phyloP scores from a whole-genome alignment of 2,329 filamentous ascomycete genomes.

The Botryotinia narcissicola region DNA sequence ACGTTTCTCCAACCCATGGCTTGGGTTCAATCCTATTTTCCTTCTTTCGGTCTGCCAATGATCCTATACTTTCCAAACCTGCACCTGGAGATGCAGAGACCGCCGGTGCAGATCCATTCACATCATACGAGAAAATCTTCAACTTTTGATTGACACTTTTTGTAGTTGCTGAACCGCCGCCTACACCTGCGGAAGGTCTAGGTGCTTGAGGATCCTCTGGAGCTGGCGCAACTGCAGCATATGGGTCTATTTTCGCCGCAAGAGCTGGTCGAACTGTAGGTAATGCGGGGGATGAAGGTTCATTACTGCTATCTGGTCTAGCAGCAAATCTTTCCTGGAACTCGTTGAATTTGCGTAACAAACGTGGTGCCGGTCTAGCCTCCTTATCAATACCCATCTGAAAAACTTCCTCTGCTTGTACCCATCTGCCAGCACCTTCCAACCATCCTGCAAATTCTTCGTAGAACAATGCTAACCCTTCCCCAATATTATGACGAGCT shows the following conservation, averaged over 20 bases:
- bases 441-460: conserved; percentile 96
- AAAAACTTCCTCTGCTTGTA: conserved; percentile 92
- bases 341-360: conserved; percentile 87
- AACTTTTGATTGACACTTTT: conserved; percentile 52
- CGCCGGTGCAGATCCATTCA: neutral
- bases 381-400: conserved; percentile 84
- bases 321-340: conserved; percentile 79
- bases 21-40: conserved; percentile 85
- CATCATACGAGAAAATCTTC: conserved; percentile 12
- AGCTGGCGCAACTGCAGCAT: conserved; percentile 52
- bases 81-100: neutral
- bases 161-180: conserved; percentile 48
- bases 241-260: conserved; percentile 82
- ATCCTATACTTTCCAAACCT: conserved; percentile 37
- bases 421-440: conserved; percentile 78
- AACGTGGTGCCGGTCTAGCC: conserved; percentile 74
- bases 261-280: conserved; percentile 80
- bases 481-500: conserved; percentile 82
- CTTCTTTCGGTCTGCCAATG: conserved; percentile 84
- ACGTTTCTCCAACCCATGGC: conserved; percentile 87
- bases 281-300: conserved; percentile 82
- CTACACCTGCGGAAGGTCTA: conserved; percentile 48
- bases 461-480: conserved; percentile 86
- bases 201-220: conserved; percentile 63
- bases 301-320: conserved; percentile 57